These are phyloP conservation scores for Teunomyces panamensis DNA, from an alignment of 805 yeast species.

Conservation along the genomic window DNA sequence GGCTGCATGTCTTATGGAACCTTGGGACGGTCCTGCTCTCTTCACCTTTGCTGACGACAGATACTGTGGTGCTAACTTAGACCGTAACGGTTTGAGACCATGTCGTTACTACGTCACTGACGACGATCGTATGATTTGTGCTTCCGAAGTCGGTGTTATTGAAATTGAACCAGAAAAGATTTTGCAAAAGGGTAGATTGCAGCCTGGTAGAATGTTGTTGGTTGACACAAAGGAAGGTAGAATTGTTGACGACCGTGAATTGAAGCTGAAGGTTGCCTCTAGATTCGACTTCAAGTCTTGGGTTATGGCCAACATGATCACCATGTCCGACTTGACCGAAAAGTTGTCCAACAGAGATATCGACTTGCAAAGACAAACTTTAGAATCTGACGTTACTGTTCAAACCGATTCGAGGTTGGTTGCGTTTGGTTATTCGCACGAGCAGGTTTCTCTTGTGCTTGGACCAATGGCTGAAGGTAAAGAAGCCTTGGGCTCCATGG, in stretches of 20 bases:
- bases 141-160: slow-evolving; percentile 97
- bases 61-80: slow-evolving; percentile 97
- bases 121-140: slow-evolving; percentile 95
- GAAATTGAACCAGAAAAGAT: slow-evolving; percentile 81
- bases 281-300: slow-evolving; percentile 92
- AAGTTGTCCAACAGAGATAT: slow-evolving; percentile 49
- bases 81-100: slow-evolving; percentile 96
- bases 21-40: slow-evolving; percentile 99
- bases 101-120: slow-evolving; percentile 95
- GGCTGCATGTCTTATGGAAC: slow-evolving; percentile 99
- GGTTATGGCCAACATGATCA: slow-evolving; percentile 83
- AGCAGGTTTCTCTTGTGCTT: slow-evolving; percentile 76
- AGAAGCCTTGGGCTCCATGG: slow-evolving; percentile 97
- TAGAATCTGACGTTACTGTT: slow-evolving; percentile 39
- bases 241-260: slow-evolving; percentile 88
- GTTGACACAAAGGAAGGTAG: slow-evolving; percentile 93
- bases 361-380: slow-evolving; percentile 13
- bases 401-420: slow-evolving; percentile 80
- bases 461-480: slow-evolving; percentile 97
- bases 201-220: slow-evolving; percentile 93
- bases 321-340: slow-evolving; percentile 68
- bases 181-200: slow-evolving; percentile 87
- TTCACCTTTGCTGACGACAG: slow-evolving; percentile 97
- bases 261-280: slow-evolving; percentile 74
- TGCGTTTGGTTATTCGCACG: slow-evolving; percentile 93